Percentiles rank a stretch among this genome's conserved stretches.
phyloP scores from a whole-genome alignment of 768 basidiomycete species.

The Leucocoprinus birnbaumii region DNA sequence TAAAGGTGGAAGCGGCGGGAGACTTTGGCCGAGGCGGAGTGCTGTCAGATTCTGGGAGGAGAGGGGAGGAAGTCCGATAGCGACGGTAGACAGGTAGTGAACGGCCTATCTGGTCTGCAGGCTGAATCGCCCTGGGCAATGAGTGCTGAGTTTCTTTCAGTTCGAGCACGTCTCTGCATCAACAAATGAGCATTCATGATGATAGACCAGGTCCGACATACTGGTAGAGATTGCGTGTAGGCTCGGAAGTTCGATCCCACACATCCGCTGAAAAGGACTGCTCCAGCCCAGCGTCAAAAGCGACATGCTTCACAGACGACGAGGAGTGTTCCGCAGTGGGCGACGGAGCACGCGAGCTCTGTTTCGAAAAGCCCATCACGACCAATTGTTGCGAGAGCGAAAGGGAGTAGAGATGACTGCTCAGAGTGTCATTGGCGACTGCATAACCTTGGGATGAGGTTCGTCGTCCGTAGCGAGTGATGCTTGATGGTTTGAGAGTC shows the following conservation, averaged over 20 bases:
- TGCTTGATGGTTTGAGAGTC: too few species aligned
- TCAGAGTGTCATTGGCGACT: too few species aligned
- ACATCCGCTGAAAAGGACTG: conserved; percentile 68
- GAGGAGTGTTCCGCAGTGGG: conserved; percentile 15
- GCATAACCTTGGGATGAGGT: too few species aligned
- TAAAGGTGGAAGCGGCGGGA: conserved; percentile 6
- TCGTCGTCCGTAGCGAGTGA: too few species aligned
- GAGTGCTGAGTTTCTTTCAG: conserved; percentile 67
- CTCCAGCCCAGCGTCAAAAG: conserved; percentile 54
- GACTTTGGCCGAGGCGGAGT: conserved; percentile 13
- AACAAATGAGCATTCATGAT: conserved; percentile 2
- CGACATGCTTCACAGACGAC: conserved; percentile 49
- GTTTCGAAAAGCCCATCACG: conserved; percentile 40
- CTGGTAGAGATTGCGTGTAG: conserved; percentile 63
- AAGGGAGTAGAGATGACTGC: not conserved
- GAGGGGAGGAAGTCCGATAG: conserved; percentile 64
- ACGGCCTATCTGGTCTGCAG: conserved; percentile 38
- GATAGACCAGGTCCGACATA: conserved; percentile 40
- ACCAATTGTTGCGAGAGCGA: too few species aligned
- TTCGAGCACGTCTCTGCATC: conserved; percentile 60
- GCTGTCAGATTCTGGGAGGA: conserved; percentile 32
- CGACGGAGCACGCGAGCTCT: conserved; percentile 20
- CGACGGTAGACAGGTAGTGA: conserved; percentile 50
- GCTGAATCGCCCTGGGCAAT: conserved; percentile 58
- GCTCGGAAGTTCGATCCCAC: conserved; percentile 76